A percentile compares a stretch with the other conserved stretches of the same genome.
phyloP scores from a whole-genome alignment of 2,329 filamentous ascomycete genomes.

The Samsoniella hepiali region DNA sequence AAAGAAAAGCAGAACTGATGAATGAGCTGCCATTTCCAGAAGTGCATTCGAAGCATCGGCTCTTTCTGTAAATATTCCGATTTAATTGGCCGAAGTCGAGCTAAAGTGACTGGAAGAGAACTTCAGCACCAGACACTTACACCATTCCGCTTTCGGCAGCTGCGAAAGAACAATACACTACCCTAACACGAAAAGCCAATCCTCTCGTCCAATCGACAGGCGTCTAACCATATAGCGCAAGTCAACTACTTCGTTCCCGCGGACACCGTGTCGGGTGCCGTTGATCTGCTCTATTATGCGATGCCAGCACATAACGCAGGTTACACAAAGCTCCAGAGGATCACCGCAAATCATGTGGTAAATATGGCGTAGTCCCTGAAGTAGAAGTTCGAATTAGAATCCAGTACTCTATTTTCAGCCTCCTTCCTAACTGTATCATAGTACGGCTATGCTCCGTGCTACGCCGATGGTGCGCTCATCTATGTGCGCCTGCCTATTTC shows the following conservation, averaged over 20 bases:
- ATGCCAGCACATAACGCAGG: neutral
- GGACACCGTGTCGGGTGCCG: neutral
- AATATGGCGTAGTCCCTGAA: neutral
- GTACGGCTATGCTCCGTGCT: neutral
- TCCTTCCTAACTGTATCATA: neutral
- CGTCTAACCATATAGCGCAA: neutral
- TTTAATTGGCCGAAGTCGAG: no score
- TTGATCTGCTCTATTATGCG: no score
- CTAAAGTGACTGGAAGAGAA: no score
- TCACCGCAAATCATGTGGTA: neutral
- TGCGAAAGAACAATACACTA: no score
- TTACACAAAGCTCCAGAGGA: neutral
- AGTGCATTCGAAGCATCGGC: no score
- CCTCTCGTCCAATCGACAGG: neutral
- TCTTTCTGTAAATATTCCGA: no score
- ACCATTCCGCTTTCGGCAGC: no score
- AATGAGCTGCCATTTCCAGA: no score
- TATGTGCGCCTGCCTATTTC: neutral
- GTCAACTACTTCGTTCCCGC: neutral
- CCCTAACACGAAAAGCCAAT: neutral
- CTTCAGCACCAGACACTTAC: no score
- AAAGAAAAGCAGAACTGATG: no score
- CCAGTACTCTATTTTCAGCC: neutral
- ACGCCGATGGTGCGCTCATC: neutral
- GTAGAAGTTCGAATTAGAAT: neutral